Evolutionary conservation across 2,329 filamentous ascomycete genomes (phyloP), one percentile per base, ranked within the genome.

Genomic region (Dactylellina cionopaga): DNA sequence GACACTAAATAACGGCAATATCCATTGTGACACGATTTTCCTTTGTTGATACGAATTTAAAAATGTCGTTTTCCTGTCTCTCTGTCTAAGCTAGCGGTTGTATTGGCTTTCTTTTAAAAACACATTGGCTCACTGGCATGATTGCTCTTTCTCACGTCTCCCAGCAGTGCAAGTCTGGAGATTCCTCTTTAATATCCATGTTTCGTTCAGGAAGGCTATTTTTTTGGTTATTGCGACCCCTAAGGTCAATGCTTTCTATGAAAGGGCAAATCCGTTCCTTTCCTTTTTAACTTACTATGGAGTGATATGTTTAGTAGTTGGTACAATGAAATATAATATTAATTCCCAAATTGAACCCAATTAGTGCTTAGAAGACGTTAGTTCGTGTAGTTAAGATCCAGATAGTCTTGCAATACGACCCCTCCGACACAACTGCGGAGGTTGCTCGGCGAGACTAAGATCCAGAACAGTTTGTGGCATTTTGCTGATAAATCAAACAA

Each of bases 401-500:
- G n/a, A n/a, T n/a, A n/a, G n/a, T n/a, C n/a, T n/a, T n/a, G n/a
- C n/a, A n/a, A n/a, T n/a, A n/a, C n/a, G n/a, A n/a, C n/a, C n/a
- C n/a, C n/a, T n/a, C n/a, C n/a, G n/a, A n/a, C n/a, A n/a, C n/a
- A n/a, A n/a, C n/a, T n/a, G n/a, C n/a, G n/a, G n/a, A n/a, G n/a
- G n/a, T n/a, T n/a, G n/a, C n/a, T n/a, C n/a, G n/a, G n/a, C 33
- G 19, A 55, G 24, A 37, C 9, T 7, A 17, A 27, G n/a, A n/a
- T n/a, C n/a, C 6, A 13, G 46, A 33, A 31, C 10, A 10, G 1
- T 5, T 17, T 59, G 68, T 72, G 68, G 52, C 41, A 72, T 72
- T 72, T 72, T 72, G 59, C 68, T 72, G 68, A 65, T 72, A 65
- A 65, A 65, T 72, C 68, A 59, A 19, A 10, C 17, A 17, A 60